A percentile compares a stretch with the other conserved stretches of the same genome.
Conservation (phyloP, 2,329 filamentous ascomycete genomes). For the Ceratocystis papillata region DNA sequence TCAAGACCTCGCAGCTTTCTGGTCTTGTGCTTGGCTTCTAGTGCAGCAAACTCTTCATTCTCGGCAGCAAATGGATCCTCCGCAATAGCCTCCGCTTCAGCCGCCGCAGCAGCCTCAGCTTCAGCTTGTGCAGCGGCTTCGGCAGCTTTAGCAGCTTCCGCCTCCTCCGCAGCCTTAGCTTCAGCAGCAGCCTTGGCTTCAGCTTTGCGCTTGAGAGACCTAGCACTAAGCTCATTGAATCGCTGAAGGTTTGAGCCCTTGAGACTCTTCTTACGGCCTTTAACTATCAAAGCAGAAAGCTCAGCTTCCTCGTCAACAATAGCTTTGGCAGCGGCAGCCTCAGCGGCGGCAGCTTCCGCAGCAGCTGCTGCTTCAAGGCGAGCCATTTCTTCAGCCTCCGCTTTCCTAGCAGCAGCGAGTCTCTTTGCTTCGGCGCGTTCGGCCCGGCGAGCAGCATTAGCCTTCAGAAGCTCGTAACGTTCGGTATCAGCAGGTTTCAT, state of each 20-base stretch:
- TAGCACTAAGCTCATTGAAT: constrained; percentile 9
- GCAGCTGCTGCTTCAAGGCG: constrained; percentile 2
- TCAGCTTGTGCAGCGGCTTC: constrained; percentile 13
- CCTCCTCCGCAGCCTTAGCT: not conserved
- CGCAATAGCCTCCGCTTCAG: not conserved
- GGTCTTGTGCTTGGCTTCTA: constrained; percentile 34
- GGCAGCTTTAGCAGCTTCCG: constrained; percentile 4
- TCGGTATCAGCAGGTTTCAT: constrained; percentile 9
- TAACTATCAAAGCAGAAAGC: not conserved
- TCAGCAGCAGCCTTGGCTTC: constrained; percentile 10
- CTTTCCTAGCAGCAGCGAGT: constrained; percentile 12
- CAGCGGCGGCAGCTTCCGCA: not conserved
- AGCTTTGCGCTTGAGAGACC: not conserved
- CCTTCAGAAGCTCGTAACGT: constrained; percentile 17
- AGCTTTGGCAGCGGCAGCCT: not conserved
- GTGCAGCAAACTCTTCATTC: constrained; percentile 47
- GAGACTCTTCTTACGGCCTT: not conserved
- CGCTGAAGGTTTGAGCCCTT: not conserved
- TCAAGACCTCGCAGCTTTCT: constrained; percentile 27
- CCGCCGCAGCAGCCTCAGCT: constrained; percentile 12
- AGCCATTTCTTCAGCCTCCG: constrained; percentile 8
- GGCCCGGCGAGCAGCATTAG: constrained; percentile 17
- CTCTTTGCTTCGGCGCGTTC: constrained; percentile 18
- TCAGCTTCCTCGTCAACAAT: constrained; percentile 18
- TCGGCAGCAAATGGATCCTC: constrained; percentile 31